Base-by-base conservation (phyloP, 75 land plant genomes). In the Azolla pinnata region DNA sequence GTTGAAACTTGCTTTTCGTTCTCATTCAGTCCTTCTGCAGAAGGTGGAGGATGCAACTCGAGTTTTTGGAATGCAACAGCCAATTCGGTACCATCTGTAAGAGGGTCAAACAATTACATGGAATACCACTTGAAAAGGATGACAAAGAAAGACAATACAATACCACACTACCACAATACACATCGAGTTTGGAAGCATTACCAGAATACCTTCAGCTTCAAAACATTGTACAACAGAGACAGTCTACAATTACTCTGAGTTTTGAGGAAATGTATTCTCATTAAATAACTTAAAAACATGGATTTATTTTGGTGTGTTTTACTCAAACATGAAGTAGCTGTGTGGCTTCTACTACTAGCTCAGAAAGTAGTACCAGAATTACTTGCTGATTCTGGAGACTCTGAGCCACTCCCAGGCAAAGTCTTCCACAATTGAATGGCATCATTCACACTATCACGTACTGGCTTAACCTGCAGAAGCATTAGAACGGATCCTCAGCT, bases 381-480 rank as follows among this genome's bases (percentile, higher is more conserved):
- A 40, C 57, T 50, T 1, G 72, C 74, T 38, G 66, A 70, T 42
- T 65, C 26, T 21, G 30, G 35, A 4, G 54, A 67, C 54, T 77
- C 75, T 34, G 50, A 70, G 35, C 51, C 77, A 40, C 79, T 67
- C 32, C 75, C 96, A 24, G 81, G 67, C 61, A 89, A 33, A 31
- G 73, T 73, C 64, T 86, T 95, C 99, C 99, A 95, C 0, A 74
- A 57, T 48, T 83, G 87, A 44, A 86, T 52, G 54, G 99, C 99
- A 62, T 95, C 96, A 18, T 35, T 69, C 57, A 95, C 80, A 62
- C 86, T 79, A 53, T 95, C 99, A 69, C 99, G 68, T 23, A 83
- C 96, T 38, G 96, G 99, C 59, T 95, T 95, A 45, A 95, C 86
- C 99, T 91, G 73, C 23, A 24, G 19, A 55, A 29, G 33, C n/a